Conservation (phyloP, 2,329 filamentous ascomycete species). For the Colletotrichum brevisporum region DNA sequence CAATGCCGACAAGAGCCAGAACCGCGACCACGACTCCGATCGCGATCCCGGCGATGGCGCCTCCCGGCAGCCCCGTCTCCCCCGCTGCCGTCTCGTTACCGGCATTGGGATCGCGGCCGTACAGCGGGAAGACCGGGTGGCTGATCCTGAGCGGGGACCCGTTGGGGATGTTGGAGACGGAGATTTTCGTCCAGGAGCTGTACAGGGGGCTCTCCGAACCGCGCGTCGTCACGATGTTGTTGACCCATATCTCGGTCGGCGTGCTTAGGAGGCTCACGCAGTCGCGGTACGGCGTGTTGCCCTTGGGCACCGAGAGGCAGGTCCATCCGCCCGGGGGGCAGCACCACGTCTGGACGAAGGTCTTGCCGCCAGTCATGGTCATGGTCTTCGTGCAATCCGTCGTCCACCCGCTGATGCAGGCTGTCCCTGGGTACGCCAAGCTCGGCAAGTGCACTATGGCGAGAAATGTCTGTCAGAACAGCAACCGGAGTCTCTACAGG, state of each 20-base stretch:
- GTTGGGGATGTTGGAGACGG: background rate
- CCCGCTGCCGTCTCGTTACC: background rate
- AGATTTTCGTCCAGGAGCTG: constrained; percentile 19
- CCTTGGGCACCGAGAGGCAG: background rate
- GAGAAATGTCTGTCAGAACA: background rate
- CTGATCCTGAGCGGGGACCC: background rate
- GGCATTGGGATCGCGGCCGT: background rate
- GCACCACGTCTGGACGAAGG: constrained; percentile 17
- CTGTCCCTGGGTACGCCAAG: constrained; percentile 9
- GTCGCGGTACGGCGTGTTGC: background rate
- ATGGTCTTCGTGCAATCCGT: background rate
- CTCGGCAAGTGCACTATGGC: background rate
- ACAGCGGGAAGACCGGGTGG: constrained; percentile 24
- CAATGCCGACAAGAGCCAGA: background rate
- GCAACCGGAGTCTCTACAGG: background rate
- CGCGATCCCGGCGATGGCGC: constrained; percentile 13
- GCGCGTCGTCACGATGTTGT: constrained; percentile 11
- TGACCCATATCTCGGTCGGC: constrained; percentile 26
- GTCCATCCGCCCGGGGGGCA: constrained; percentile 17
- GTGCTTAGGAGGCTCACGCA: constrained; percentile 23
- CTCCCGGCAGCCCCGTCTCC: background rate
- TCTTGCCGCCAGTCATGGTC: background rate
- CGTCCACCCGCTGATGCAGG: constrained; percentile 23
- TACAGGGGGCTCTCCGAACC: background rate
- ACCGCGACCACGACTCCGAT: background rate